These are phyloP conservation scores for Yamadazyma dendronema DNA, from an alignment of 1,139 yeast species.

Conservation along the genomic window DNA sequence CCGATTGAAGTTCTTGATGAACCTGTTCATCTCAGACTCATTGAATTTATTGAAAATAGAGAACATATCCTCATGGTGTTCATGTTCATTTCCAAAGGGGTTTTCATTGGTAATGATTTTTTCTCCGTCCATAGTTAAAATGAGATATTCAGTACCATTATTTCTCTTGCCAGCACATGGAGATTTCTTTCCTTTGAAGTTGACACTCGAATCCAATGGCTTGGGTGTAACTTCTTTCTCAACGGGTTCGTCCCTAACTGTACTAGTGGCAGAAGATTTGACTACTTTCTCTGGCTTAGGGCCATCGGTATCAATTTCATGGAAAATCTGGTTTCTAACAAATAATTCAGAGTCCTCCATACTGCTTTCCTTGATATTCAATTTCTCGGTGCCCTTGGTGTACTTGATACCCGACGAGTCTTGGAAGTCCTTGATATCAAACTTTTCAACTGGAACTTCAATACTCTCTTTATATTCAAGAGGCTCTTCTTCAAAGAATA, in stretches of 20 bases:
- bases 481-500: conserved; percentile 8
- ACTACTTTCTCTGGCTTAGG: neutral
- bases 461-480: conserved; percentile 7
- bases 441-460: conserved; percentile 17
- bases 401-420: conserved; percentile 7
- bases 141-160: conserved; percentile 35
- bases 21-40: conserved; percentile 27
- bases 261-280: neutral
- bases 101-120: conserved; percentile 34
- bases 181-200: too few species aligned
- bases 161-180: neutral
- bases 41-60: conserved; percentile 40
- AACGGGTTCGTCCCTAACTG: neutral
- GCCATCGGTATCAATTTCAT: conserved; percentile 7
- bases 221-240: too few species aligned
- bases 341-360: conserved; percentile 17
- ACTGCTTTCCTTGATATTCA: conserved; percentile 16
- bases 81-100: conserved; percentile 36
- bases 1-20: conserved; percentile 25
- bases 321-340: conserved; percentile 17
- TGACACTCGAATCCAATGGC: too few species aligned
- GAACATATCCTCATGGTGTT: conserved; percentile 40
- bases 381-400: conserved; percentile 8
- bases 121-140: conserved; percentile 46
- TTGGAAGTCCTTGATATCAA: conserved; percentile 26